phyloP scores from a whole-genome alignment of 768 basidiomycete species.

The Tricholoma sp. region DNA sequence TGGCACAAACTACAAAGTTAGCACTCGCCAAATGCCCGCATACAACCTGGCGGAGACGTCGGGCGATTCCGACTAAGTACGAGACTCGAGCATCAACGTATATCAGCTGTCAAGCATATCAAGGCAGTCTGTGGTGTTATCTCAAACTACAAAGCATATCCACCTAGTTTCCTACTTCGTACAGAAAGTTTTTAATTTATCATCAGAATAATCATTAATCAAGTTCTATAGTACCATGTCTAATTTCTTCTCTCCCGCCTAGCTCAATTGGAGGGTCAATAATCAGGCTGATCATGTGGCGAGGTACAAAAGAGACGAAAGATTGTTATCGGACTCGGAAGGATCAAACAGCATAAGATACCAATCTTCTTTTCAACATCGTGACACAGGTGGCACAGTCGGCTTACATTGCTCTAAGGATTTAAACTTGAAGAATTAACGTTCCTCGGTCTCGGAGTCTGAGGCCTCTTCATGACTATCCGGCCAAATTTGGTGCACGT shows the following conservation, averaged over 20 bases:
- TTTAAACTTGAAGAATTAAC: background rate
- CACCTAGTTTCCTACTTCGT: no score
- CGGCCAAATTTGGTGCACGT: conserved; percentile 21
- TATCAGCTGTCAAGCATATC: background rate
- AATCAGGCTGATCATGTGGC: no score
- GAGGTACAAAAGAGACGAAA: no score
- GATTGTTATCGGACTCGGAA: background rate
- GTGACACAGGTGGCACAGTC: background rate
- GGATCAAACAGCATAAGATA: background rate
- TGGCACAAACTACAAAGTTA: background rate
- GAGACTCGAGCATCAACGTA: no score
- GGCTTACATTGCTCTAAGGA: background rate
- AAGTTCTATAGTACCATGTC: background rate
- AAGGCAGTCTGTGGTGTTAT: no score
- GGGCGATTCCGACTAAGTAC: no score
- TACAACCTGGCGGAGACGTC: background rate
- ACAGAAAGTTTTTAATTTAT: no score
- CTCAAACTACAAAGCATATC: no score
- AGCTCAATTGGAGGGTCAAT: background rate
- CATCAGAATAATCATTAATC: background rate
- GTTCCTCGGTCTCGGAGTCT: conserved; percentile 13
- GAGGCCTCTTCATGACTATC: conserved; percentile 11
- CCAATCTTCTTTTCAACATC: background rate
- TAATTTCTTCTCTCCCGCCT: background rate
- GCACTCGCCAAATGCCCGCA: background rate